Percentiles rank a stretch among this genome's conserved stretches.
Conservation (phyloP, 2,329 filamentous ascomycete genomes). For the Diaporthe eres region DNA sequence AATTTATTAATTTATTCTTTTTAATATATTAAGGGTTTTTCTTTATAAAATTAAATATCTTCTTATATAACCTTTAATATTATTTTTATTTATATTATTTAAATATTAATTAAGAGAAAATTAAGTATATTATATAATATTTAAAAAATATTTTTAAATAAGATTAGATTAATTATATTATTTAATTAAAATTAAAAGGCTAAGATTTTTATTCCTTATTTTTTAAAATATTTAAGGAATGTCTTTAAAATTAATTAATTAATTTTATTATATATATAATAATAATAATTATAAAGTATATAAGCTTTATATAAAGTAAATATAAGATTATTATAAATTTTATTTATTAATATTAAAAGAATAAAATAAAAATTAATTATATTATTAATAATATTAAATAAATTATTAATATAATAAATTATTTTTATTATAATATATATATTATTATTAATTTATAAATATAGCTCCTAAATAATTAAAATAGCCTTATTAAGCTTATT, state of each 20-base stretch:
- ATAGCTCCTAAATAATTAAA: background rate
- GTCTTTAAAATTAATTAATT: background rate
- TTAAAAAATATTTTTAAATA: background rate
- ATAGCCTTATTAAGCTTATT: background rate
- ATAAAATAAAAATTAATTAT: background rate
- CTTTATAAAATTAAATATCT: too few species aligned
- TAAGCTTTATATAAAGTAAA: background rate
- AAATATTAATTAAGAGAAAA: background rate
- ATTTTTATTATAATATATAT: background rate
- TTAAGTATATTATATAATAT: background rate
- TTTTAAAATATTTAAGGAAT: background rate
- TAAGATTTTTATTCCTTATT: background rate
- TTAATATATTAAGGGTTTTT: background rate
- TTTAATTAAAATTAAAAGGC: background rate
- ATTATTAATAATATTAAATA: background rate
- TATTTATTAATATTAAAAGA: background rate
- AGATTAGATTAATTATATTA: background rate
- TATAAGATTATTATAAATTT: background rate
- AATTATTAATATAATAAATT: background rate
- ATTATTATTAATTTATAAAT: background rate
- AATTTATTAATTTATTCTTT: background rate
- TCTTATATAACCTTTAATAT: background rate
- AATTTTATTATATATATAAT: background rate
- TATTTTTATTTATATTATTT: background rate
- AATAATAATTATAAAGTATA: background rate